Conservation (phyloP, 139 green algal genomes). For the Tetradesmus lagerheimii region DNA sequence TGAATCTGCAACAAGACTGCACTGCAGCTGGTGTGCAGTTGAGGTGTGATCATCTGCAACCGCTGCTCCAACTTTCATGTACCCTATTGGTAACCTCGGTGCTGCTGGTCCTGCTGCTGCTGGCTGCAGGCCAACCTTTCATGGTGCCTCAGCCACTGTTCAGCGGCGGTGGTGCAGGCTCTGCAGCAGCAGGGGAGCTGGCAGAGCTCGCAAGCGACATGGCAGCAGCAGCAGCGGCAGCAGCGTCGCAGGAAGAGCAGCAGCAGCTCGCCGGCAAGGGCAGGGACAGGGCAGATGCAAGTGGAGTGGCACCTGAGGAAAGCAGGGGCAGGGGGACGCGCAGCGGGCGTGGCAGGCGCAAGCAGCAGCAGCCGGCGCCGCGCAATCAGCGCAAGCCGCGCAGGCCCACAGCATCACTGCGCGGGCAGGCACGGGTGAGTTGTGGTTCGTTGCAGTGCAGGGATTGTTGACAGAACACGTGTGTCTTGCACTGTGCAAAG, state of each 20-base stretch:
- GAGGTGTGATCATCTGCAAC: background rate
- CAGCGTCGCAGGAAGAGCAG: background rate
- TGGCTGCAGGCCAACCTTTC: conserved; percentile 4
- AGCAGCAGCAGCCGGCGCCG: conserved; percentile 6
- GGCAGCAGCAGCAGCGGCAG: conserved; percentile 8
- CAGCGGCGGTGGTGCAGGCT: background rate
- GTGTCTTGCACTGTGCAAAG: too few relatives aligned
- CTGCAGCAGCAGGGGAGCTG: conserved; percentile 9
- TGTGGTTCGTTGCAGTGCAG: background rate
- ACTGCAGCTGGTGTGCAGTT: too few relatives aligned
- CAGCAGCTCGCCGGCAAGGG: background rate
- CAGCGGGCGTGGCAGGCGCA: background rate
- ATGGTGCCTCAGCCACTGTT: conserved; percentile 7
- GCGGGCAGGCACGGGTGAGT: background rate
- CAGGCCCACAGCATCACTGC: too few relatives aligned
- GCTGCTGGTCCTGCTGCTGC: background rate
- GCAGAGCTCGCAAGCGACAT: background rate
- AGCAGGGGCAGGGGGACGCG: background rate
- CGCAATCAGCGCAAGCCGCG: conserved; percentile 5
- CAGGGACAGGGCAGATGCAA: background rate
- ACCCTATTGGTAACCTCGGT: too few relatives aligned
- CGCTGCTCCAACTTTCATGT: background rate
- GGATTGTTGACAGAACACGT: too few relatives aligned
- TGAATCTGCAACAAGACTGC: too few relatives aligned
- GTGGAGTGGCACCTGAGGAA: background rate